Percentiles rank a stretch among this genome's conserved stretches.
Conservation (phyloP, 2,329 filamentous ascomycete species). For the Cercospora sp. region DNA sequence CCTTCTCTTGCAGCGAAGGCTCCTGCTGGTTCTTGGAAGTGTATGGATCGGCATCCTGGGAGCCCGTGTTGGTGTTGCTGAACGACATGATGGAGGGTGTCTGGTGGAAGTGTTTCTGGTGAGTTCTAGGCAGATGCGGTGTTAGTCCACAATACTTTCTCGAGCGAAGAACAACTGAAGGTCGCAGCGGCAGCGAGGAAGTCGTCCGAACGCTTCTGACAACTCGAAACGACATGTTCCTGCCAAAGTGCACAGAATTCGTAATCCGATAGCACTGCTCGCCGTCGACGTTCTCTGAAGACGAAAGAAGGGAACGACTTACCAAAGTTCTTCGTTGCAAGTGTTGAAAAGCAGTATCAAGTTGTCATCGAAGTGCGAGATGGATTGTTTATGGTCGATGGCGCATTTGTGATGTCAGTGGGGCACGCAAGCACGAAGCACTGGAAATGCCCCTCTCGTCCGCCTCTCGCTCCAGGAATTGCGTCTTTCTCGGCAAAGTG, state of each 20-base stretch:
- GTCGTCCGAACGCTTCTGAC: neutral
- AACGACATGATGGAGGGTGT: constrained; percentile 44
- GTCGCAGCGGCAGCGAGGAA: neutral
- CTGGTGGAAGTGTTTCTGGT: constrained; percentile 4
- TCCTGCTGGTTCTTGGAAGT: constrained; percentile 75
- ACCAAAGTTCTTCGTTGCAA: neutral
- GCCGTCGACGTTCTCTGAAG: neutral
- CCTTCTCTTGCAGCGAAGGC: constrained; percentile 68
- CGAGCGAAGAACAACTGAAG: neutral
- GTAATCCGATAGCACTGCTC: neutral
- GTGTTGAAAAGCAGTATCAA: constrained; percentile 15
- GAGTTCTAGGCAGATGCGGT: neutral
- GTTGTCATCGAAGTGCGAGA: constrained; percentile 16
- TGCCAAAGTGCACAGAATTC: neutral
- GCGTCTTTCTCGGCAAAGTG: constrained; percentile 5
- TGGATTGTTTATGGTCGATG: constrained; percentile 10
- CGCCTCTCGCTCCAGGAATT: neutral
- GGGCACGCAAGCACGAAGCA: neutral
- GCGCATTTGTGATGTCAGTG: constrained; percentile 15
- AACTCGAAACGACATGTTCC: neutral
- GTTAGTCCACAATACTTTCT: neutral
- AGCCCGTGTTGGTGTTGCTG: constrained; percentile 62
- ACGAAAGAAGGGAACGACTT: neutral
- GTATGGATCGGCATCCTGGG: constrained; percentile 73
- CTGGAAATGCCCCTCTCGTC: constrained; percentile 6